Base-by-base conservation (phyloP, 176 grass and related monocot genomes). In the Puya raimondii region DNA sequence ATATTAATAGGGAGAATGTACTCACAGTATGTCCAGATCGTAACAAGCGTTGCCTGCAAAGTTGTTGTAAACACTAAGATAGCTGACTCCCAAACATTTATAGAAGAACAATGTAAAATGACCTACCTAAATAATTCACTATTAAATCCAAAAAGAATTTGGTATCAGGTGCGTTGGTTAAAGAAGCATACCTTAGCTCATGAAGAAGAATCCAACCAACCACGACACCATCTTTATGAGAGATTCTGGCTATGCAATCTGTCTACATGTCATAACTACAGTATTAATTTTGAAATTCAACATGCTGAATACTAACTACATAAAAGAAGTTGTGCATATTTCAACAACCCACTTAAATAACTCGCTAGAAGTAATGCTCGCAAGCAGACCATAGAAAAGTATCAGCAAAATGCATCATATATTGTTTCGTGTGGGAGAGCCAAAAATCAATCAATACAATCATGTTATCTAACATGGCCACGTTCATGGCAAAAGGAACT, bases 191-290 rank as follows among this genome's bases (percentile, higher is more conserved):
- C 92, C 89, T 89, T 49, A 96, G 74, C 71, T 82, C 86, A 72
- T 96, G 88, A 75, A 96, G 92, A 81, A 89, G 85, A 21, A 96
- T 80, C 88, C 92, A 96, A 76, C 92, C 66, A 57, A 74, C 57
- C 49, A 96, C 88, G 12, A 12, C 65, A 33, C 92, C 92, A 87
- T 92, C 83, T 63, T 91, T 51, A 27, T 82, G 81, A 53, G 92
- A 89, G 50, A 96, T 67, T 87, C 88, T 85, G 83, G 88, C 92
- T 83, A 96, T 79, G 92, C 92, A 96, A 89, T 96, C 92, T 85
- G 92, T 92, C 92, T 96, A 86, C 70, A 85, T 70, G 72, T 50
- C 70, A 69, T 20, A 68, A 65, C 12, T 82, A 74, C 53, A 49
- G 76, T 76, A 77, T 1, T 80, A 26, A 88, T 75, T 77, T 58